Evolutionary conservation across 108 stramenopile species (phyloP).

Genomic region (Mediolabrus comicus): DNA sequence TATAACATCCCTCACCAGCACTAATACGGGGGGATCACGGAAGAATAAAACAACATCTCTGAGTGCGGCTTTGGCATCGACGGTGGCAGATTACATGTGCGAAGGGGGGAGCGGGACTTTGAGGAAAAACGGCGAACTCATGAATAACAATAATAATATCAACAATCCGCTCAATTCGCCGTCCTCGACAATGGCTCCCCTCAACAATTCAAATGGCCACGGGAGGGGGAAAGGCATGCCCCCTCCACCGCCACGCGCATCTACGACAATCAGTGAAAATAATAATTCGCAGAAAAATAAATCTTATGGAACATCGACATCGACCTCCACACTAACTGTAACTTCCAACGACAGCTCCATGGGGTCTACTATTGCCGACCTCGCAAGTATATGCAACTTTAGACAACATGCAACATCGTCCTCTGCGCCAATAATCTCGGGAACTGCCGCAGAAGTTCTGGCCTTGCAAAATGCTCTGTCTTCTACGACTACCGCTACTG

Average conservation of each 20-base stretch:
- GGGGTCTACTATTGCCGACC: slow-evolving; percentile 18
- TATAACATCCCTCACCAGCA: slow-evolving; percentile 19
- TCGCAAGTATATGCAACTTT: slow-evolving; percentile 12
- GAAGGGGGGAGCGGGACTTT: not conserved
- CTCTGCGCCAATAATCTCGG: slow-evolving; percentile 26
- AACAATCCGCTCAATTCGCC: not conserved
- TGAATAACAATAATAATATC: too few relatives aligned
- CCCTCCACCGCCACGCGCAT: not conserved
- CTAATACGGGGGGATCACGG: not conserved
- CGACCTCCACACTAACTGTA: not conserved
- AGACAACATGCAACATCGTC: slow-evolving; percentile 2
- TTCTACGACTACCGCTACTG: not conserved
- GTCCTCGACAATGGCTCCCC: not conserved
- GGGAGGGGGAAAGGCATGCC: not conserved
- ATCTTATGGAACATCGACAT: not conserved
- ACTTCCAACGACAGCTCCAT: slow-evolving; percentile 10
- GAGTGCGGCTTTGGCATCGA: slow-evolving; percentile 25
- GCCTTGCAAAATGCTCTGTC: slow-evolving; percentile 21
- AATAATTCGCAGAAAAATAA: not conserved
- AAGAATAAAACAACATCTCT: slow-evolving; percentile 11
- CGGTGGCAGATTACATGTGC: slow-evolving; percentile 26
- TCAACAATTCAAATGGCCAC: not conserved
- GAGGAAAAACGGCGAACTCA: not conserved
- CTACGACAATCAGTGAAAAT: not conserved
- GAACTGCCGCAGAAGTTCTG: slow-evolving; percentile 28